phyloP scores from a whole-genome alignment of 306 rosid genomes.

The Purshia tridentata region DNA sequence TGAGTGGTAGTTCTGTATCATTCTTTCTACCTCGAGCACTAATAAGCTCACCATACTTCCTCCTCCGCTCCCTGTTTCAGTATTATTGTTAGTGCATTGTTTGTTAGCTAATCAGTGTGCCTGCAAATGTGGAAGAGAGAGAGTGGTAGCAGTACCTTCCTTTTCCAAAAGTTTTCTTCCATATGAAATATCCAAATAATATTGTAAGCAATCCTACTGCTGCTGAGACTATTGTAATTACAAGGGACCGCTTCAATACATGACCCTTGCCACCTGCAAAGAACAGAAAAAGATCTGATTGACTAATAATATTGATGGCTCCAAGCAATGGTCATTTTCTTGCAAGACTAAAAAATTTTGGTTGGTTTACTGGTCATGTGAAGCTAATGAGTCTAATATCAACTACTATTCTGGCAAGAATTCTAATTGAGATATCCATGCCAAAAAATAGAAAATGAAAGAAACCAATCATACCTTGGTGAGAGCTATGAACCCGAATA shows the following conservation, averaged over 20 bases:
- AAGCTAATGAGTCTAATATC: no score
- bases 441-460: not conserved
- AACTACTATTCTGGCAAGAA: not conserved
- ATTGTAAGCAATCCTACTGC: not conserved
- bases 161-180: not conserved
- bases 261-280: not conserved
- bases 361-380: no score
- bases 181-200: not conserved
- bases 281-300: not conserved
- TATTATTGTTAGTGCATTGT: not conserved
- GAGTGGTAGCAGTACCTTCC: not conserved
- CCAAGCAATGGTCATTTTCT: not conserved
- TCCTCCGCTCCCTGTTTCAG: not conserved
- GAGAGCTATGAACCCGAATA: not conserved
- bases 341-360: no score
- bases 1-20: constrained; percentile 41
- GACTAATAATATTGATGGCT: no score
- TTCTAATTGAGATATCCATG: not conserved
- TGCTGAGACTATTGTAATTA: not conserved
- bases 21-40: constrained; percentile 29
- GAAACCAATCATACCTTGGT: not conserved
- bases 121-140: not conserved
- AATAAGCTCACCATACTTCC: constrained; percentile 16
- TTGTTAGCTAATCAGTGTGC: not conserved
- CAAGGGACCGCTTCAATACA: not conserved